Evolutionary conservation across 148 eudicot species (phyloP), one percentile per base, ranked within the genome.

Genomic region (Rhododendron henanense): DNA sequence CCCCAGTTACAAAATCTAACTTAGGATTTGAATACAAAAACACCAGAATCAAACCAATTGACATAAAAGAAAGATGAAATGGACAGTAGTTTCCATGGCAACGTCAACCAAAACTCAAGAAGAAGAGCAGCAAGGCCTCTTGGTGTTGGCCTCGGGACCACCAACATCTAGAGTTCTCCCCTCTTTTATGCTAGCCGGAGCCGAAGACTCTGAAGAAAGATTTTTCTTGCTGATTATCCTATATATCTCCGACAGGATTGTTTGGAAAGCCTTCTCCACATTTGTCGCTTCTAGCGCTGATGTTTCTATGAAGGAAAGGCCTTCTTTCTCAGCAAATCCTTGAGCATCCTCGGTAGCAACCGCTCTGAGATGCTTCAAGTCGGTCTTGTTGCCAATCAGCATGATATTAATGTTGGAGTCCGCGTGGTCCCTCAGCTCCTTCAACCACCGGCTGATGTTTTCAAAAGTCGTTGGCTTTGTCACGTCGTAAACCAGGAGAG

Each of bases 371-470:
- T 86, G 85, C 74, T 86, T 86, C 75, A 86, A 53, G 53, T 86
- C 88, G 18, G 88, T 51, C 84, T 86, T 86, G 85, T 86, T 86
- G 10, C 88, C 88, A 15, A 82, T 82, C 41, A 86, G 69, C 88
- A 86, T 86, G 85, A 86, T 86, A 3, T 82, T 85, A 4, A 86
- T 86, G 88, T 86, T 86, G 81, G 85, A 28, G 73, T 86, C 88
- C 18, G 93, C 93, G 59, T 92, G 93, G 85, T 92, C 93, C 86
- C 93, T 87, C 84, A 92, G 89, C 83, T 92, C 85, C 88, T 81
- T 86, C 85, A 55, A 81, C 88, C 85, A 82, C 84, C 84, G 39
- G 81, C 85, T 86, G 31, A 86, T 85, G 59, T 86, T 86, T 28
- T 86, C 88, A 55, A 86, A 86, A 73, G 88, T 69, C 1, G 82